Percentiles rank a stretch among this genome's conserved stretches.
Conservation (phyloP, 768 basidiomycete genomes). For the Russula virescens region DNA sequence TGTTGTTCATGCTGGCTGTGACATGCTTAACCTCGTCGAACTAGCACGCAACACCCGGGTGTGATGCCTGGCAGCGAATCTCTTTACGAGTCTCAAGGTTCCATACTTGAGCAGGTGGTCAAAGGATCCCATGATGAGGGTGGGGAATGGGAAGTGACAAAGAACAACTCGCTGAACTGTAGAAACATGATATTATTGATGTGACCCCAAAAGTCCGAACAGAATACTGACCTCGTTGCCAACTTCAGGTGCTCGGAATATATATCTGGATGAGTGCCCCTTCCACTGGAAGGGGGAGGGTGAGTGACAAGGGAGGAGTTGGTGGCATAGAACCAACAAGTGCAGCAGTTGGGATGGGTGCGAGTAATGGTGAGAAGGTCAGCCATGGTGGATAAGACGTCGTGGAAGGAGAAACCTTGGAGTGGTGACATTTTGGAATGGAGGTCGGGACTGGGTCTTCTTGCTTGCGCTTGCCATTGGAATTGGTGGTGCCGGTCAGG, state of each 20-base stretch:
- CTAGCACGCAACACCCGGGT: conserved; percentile 85
- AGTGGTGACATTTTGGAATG: conserved; percentile 17
- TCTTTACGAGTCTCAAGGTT: conserved; percentile 88
- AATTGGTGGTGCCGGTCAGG: conserved; percentile 25
- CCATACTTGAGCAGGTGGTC: conserved; percentile 94
- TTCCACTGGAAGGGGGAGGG: conserved; percentile 9
- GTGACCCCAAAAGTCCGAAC: conserved; percentile 85
- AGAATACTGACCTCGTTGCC: conserved; percentile 87
- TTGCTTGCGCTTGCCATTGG: conserved; percentile 37
- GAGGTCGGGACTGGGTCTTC: conserved; percentile 26
- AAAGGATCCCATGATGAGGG: conserved; percentile 96
- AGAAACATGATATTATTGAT: conserved; percentile 96
- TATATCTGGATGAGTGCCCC: conserved; percentile 65
- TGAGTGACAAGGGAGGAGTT: conserved; percentile 13
- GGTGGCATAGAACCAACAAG: not conserved
- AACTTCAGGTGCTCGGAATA: conserved; percentile 98
- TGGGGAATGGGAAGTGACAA: conserved; percentile 81
- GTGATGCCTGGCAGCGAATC: conserved; percentile 77
- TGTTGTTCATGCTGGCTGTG: conserved; percentile 94
- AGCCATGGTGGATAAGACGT: not conserved
- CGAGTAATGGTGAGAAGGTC: not conserved
- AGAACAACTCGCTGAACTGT: conserved; percentile 82
- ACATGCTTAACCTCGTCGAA: conserved; percentile 95
- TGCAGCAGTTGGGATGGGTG: conserved; percentile 4
- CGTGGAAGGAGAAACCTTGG: conserved; percentile 5